Base-by-base conservation (phyloP, 2,329 filamentous ascomycete genomes). In the Anthostomella pinea region DNA sequence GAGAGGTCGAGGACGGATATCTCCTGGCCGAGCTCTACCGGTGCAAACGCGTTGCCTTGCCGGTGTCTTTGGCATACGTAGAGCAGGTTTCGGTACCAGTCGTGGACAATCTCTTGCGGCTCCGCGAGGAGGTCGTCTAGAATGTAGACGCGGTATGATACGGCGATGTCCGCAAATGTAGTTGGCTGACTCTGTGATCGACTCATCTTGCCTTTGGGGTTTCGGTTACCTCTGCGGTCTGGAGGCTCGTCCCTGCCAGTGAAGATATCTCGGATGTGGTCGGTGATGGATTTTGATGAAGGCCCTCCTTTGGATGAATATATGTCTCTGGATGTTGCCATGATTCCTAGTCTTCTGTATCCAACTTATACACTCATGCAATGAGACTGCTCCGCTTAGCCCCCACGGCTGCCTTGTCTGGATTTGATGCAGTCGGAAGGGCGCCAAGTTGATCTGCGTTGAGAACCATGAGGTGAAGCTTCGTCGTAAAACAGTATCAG, bases 111-210 rank as follows among this genome's bases (percentile, higher is more conserved):
- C 38, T 56, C 51, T 23, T 54, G 51, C 6, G 53, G 53, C 38
- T 56, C 53, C 14, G 51, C 50, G 5, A 56, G 47, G 5, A 54
- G 44, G 35, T 56, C 53, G 16, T 54, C 51, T 11, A 56, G 51
- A 13, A 52, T 43, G 31, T 52, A 56, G 28, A 56, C 33, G n/a
- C 53, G 48, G 21, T 56, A 56, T 3, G 43, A 45, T 16, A 47
- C 39, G 3, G 51, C 48, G n/a, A 56, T 32, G 21, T 56, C 51
- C 22, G 42, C 48, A 20, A 56, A 53, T 19, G 41, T 49, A 38
- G 38, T 49, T 10, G 35, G 42, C 9, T 43, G 38, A 15, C 15
- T 29, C 22, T 36, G 46, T 13, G 46, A 41, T 6, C 30, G 13
- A 26, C 38, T 48, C 47, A 50, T 52, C 14, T 16, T 49, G 44